Percentiles rank a stretch among this genome's conserved stretches.
Evolutionary conservation across 169 alveolate genomes (phyloP).

Genomic region (Cryptosporidium bovis): DNA sequence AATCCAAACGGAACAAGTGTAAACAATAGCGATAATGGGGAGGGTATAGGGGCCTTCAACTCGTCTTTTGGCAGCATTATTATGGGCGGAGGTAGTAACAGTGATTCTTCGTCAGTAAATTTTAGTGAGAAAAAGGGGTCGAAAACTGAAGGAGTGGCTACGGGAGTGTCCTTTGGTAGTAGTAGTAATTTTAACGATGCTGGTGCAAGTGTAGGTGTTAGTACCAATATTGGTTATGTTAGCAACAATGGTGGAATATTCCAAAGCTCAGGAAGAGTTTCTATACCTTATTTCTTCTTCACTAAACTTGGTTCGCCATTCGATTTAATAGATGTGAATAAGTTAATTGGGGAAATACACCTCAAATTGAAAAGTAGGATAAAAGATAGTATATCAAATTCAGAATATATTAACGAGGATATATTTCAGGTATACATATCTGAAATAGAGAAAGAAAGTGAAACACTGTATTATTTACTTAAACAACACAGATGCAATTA

Average conservation of each 20-base stretch:
- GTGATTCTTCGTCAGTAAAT: conserved; percentile 16
- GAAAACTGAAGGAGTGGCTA: neutral
- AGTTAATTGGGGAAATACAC: conserved; percentile 47
- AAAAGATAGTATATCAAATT: neutral
- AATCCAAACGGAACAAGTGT: conserved; percentile 22
- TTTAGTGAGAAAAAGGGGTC: neutral
- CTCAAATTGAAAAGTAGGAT: conserved; percentile 23
- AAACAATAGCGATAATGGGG: no score
- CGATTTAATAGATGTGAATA: conserved; percentile 53
- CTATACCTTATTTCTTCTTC: conserved; percentile 68
- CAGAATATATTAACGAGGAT: conserved; percentile 26
- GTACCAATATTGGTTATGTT: no score
- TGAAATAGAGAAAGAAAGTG: conserved; percentile 64
- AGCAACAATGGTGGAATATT: no score
- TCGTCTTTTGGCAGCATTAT: no score
- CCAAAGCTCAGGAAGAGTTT: conserved; percentile 7
- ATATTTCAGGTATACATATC: conserved; percentile 43
- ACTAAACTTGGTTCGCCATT: conserved; percentile 68
- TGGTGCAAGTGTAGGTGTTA: no score
- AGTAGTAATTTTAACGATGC: neutral
- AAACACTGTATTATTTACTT: conserved; percentile 80
- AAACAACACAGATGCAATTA: conserved; percentile 89
- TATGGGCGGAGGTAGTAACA: neutral
- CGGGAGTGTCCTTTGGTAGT: conserved; percentile 36
- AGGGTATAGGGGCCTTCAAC: no score